Base-by-base conservation (phyloP, 2,329 filamentous ascomycete genomes). In the Amesomyces nigricolor region DNA sequence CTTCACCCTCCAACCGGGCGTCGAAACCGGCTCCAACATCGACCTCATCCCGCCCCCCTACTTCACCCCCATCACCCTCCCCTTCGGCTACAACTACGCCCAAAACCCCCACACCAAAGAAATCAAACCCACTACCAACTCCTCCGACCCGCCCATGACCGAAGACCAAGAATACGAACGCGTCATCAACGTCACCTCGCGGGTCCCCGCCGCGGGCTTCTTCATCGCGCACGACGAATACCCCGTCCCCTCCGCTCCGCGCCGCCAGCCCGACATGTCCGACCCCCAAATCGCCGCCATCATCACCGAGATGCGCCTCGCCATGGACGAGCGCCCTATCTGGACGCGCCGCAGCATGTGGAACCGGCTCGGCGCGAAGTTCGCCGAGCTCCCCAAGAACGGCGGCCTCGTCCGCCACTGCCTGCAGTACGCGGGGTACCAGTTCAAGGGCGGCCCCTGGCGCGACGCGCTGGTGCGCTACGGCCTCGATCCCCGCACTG, bases 361-460 rank as follows among this genome's bases (percentile, higher is more conserved):
- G 63, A 96, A 96, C 70, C 78, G 81, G 51, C 76, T 96, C 30
- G 73, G 72, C 2, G 55, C 61, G 44, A 65, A 61, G 47, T 64
- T 71, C 38, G 68, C 66, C 16, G 60, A 61, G 17, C 59, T 65
- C 4, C 64, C 64, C 26, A 75, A 74, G 43, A 75, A 77, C 57
- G 81, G 76, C 68, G 79, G 80, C 56, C 71, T 79, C 42, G 71
- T 96, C 58, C 87, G 89, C 64, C 81, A 87, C 66, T 88, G 88
- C 46, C 81, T 91, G 51, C 87, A 90, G 60, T 92, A 94, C 64
- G 84, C 89, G 4, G 91, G 88, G 8, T 99, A 96, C 72, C 89
- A 91, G 71, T 96, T 97, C 77, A 87, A 88, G 57, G 90, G 88
- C 19, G 94, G 94, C 0, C 91, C 94, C 0, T 99, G 90, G 87